These are phyloP conservation scores for Monosporascus ibericus DNA, from an alignment of 2,329 filamentous ascomycete species.

Conservation along the genomic window DNA sequence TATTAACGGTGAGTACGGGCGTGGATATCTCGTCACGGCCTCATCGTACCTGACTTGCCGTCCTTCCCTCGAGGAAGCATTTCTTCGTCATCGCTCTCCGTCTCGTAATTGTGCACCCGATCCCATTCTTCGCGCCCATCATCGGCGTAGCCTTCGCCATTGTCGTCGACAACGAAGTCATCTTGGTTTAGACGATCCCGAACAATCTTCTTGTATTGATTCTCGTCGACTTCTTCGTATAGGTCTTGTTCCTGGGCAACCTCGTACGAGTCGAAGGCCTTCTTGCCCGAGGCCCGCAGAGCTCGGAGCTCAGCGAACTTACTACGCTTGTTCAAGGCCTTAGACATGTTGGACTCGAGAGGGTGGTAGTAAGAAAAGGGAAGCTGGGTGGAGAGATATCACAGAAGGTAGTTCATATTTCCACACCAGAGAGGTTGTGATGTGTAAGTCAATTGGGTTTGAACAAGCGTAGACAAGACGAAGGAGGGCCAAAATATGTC, in stretches of 20 bases:
- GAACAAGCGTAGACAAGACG: neutral
- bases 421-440: neutral
- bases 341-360: constrained; percentile 32
- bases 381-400: neutral
- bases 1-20: constrained; percentile 26
- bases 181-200: constrained; percentile 83
- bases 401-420: neutral
- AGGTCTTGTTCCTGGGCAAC: constrained; percentile 77
- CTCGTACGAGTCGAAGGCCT: constrained; percentile 80
- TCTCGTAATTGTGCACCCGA: constrained; percentile 58
- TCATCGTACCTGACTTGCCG: constrained; percentile 42
- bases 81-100: constrained; percentile 75
- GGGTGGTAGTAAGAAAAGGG: neutral
- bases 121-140: constrained; percentile 96
- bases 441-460: neutral
- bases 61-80: constrained; percentile 38
- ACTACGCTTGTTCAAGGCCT: constrained; percentile 35
- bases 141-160: constrained; percentile 93
- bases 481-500: neutral
- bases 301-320: constrained; percentile 75
- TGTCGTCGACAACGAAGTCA: constrained; percentile 98
- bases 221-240: constrained; percentile 96
- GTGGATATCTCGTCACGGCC: neutral
- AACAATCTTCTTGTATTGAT: constrained; percentile 94
- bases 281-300: constrained; percentile 84